Base-by-base conservation (phyloP, 2,329 filamentous ascomycete species). In the Trichophyton mentagrophytes region DNA sequence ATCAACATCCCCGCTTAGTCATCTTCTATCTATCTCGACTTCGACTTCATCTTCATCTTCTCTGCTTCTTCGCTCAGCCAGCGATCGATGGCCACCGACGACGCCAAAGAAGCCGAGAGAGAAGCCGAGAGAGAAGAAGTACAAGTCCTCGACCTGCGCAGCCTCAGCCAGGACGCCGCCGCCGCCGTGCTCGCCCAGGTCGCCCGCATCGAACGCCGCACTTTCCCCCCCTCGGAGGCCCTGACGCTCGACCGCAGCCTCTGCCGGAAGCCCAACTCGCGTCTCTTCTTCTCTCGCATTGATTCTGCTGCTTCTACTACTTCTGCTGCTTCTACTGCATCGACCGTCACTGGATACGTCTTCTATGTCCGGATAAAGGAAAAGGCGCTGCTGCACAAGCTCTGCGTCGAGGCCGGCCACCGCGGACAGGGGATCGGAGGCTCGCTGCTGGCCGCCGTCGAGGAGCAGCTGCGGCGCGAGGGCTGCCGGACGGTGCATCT, bases 161-260 rank as follows among this genome's bases (percentile, higher is more conserved):
- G 71, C 62, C 68, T 74, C 61, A 64, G 66, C 57, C 69, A 69
- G 64, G 65, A 66, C 56, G 66, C 73, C 60, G 72, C 73, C 57
- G 64, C 71, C 9, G 67, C 71, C 59, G 70, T 72, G 66, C 69
- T 75, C 62, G 62, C 66, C 49, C 70, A 68, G 59, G 71, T 73
- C 62, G 63, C 71, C 62, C 71, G 71, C 62, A 67, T 78, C 44
- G 79, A 81, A 63, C 78, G 75, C 66, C 80, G 78, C 65, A 73
- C 73, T 49, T 81, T 82, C 63, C 76, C 80, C 1, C 68, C 77
- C 42, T 79, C 75, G 65, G 79, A 82, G 68, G 73, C 72, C n/a
- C 76, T 80, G 63, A 67, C 75, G 46, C 80, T 81, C 64, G 67
- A 57, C 40, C 5, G 71, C 9, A 77, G 79, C 60, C 68, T 80